A percentile compares a stretch with the other conserved stretches of the same genome.
These are phyloP conservation scores for Penicillium decumbens DNA, from an alignment of 2,329 filamentous ascomycete species.

Conservation along the genomic window DNA sequence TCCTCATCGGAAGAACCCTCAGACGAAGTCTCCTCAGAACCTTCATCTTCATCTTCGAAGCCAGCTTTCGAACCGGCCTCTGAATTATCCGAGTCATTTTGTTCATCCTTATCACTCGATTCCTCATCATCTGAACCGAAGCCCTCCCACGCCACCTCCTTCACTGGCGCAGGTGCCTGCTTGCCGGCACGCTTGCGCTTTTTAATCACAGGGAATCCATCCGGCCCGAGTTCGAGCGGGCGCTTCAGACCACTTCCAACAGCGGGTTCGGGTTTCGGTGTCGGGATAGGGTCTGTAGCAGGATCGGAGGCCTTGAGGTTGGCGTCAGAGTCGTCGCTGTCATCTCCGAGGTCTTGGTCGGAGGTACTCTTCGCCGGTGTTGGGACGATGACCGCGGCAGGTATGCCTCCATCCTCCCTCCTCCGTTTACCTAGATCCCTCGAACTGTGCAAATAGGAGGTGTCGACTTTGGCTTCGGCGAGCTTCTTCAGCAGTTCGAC, in stretches of 20 bases:
- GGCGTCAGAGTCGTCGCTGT: constrained; percentile 33
- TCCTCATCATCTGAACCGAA: constrained; percentile 44
- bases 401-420: constrained; percentile 55
- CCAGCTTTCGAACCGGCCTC: constrained; percentile 27
- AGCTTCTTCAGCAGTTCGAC: constrained; percentile 77
- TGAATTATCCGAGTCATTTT: constrained; percentile 21
- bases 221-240: constrained; percentile 72
- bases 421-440: constrained; percentile 67
- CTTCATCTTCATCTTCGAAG: constrained; percentile 20
- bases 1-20: not conserved
- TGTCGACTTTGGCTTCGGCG: constrained; percentile 73
- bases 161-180: constrained; percentile 28
- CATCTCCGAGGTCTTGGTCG: constrained; percentile 31
- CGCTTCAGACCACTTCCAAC: constrained; percentile 77
- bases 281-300: constrained; percentile 13
- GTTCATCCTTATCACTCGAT: constrained; percentile 37
- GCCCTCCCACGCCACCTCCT: constrained; percentile 46
- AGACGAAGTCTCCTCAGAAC: constrained; percentile 9
- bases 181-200: constrained; percentile 69
- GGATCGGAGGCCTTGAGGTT: constrained; percentile 24
- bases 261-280: constrained; percentile 37
- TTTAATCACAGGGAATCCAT: constrained; percentile 74
- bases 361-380: constrained; percentile 19
- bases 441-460: constrained; percentile 71
- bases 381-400: constrained; percentile 11